Base-by-base conservation (phyloP, 2,329 filamentous ascomycete genomes). In the Penicillium griseofulvum region DNA sequence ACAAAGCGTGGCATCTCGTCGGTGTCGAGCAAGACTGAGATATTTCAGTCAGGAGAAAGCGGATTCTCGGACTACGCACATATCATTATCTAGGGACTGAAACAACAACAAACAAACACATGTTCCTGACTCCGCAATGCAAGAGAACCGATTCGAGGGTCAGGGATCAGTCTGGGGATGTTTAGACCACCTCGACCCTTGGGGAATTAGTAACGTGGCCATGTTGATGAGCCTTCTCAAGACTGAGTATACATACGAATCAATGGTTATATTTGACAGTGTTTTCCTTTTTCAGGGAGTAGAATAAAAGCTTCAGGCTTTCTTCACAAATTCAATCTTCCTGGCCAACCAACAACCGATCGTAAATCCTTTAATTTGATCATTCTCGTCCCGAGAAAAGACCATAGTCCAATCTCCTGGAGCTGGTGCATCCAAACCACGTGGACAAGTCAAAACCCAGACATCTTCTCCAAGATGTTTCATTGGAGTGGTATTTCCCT, bases 391-490 rank as follows among this genome's bases (percentile, higher is more conserved):
- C 11, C 69, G 65, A 24, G 58, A 59, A 29, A 78, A 72, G 4
- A 72, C 67, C 1, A 78, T 56, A 0, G 76, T 78, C 76, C 76
- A 78, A 48, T 77, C 70, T 4, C 76, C 75, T 1, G 75, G 76
- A 0, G 76, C 69, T 5, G 71, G 69, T 1, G 74, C 70, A 60
- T 79, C 77, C 54, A 79, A 58, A 11, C 72, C 73, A 43, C 77
- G 64, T 5, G 73, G 73, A 54, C 72, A 74, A 1, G 67, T 65
- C 24, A 79, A 59, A 0, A 58, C 57, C 71, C 74, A 79, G 3
- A 78, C 65, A 58, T 78, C 70, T 33, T 70, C 63, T 2, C 73
- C 75, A 5, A 79, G 51, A 31, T 70, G 69, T 12, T 64, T 60
- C 69, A 79, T 75, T 2, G 73, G 53, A 48, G 72, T 69, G 3